A percentile compares a stretch with the other conserved stretches of the same genome.
Conservation (phyloP, 306 rosid species). For the Cucurbita moschata region DNA sequence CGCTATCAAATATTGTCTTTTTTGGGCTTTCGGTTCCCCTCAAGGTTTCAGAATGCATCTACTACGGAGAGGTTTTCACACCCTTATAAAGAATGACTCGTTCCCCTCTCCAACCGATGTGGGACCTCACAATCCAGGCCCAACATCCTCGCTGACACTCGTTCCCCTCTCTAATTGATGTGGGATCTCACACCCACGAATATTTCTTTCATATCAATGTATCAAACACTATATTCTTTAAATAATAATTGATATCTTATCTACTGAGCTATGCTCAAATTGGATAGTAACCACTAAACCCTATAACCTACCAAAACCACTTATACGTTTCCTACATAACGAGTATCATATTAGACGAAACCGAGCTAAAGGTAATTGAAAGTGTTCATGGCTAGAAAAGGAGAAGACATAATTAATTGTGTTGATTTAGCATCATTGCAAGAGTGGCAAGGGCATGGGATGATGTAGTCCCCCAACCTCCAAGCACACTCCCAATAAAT, state of each 20-base stretch:
- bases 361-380: neutral
- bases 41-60: no score
- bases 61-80: no score
- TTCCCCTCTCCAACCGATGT: no score
- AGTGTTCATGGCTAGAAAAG: neutral
- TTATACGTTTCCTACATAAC: neutral
- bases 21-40: no score
- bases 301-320: neutral
- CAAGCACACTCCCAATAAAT: neutral
- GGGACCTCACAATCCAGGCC: no score
- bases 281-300: neutral
- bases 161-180: no score
- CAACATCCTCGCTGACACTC: no score
- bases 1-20: no score
- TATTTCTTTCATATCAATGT: neutral
- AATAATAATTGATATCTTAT: no score
- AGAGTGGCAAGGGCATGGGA: slow-evolving; percentile 3
- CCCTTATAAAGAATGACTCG: no score
- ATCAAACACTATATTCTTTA: neutral
- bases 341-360: neutral
- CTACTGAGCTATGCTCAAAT: no score
- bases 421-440: neutral
- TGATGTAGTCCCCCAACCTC: slow-evolving; percentile 11
- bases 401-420: neutral
- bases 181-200: neutral